Evolutionary conservation across 2,329 filamentous ascomycete genomes (phyloP).

Genomic region (Colletotrichum lentis): DNA sequence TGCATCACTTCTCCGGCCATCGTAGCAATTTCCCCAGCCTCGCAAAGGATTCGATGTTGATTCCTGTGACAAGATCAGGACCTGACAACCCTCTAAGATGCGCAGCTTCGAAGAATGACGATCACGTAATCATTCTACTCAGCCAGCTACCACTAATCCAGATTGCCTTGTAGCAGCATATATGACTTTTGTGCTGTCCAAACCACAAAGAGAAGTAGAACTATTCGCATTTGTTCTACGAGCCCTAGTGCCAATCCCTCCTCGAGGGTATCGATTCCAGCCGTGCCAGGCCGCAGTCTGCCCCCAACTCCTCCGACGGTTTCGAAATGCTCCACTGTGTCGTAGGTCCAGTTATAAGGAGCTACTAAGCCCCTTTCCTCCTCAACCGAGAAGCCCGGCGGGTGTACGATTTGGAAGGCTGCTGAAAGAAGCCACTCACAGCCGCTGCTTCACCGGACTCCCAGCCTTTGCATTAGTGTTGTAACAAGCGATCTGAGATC

Average conservation of each 20-base stretch:
- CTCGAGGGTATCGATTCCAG: constrained; percentile 18
- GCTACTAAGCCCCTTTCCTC: constrained; percentile 29
- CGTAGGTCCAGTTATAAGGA: background rate
- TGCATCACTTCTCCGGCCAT: constrained; percentile 9
- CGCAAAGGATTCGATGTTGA: background rate
- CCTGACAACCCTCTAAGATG: background rate
- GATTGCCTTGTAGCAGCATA: constrained; percentile 8
- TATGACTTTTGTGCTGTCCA: background rate
- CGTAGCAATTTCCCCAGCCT: background rate
- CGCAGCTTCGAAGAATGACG: background rate
- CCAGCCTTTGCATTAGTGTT: constrained; percentile 7
- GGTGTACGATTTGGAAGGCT: background rate
- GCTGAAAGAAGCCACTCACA: background rate
- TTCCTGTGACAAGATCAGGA: background rate
- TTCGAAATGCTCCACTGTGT: background rate
- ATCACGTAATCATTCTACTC: constrained; percentile 14
- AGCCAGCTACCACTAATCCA: background rate
- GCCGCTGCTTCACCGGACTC: background rate
- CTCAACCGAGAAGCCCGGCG: constrained; percentile 3
- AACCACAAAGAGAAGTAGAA: background rate
- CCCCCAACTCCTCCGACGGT: constrained; percentile 17
- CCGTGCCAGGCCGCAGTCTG: background rate
- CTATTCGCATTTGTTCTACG: constrained; percentile 3
- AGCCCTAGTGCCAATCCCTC: background rate
- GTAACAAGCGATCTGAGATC: constrained; percentile 30